Evolutionary conservation across 345 rosid genomes (phyloP), one percentile per base, ranked within the genome.

Genomic region (Euphorbia peplus): DNA sequence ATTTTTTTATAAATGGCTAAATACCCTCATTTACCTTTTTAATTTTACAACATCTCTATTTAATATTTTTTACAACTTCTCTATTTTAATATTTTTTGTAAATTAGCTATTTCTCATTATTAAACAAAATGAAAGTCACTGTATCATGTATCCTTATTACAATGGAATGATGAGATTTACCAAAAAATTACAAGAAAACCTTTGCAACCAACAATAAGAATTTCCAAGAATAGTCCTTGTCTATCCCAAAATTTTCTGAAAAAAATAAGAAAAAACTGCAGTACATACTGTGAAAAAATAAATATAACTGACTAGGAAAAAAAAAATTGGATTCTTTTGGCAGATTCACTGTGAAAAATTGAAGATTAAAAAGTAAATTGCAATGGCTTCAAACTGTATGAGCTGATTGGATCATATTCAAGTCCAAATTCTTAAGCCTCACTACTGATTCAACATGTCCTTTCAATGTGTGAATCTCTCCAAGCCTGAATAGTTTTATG

Each of bases 391-490:
- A 93, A 74, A 91, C 88, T 1, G 95, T 89, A 63, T 89, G 91
- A 78, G 95, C 84, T 18, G 83, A 64, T 82, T 83, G 79, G 58
- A 89, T 85, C 76, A 72, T 65, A 51, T 77, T 80, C 70, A 80
- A 60, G 82, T 91, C 88, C 83, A 93, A 77, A 53, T 89, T 90
- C 76, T 91, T 93, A 26, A 91, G 97, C 74, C 90, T 88, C 16
- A 87, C 78, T 18, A 89, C 91, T 32, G 98, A 93, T 73, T 93
- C 95, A 10, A 89, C 80, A 66, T 91, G 95, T 63, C 97, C 96
- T 78, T 76, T 83, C 73, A 87, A 78, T 1, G 92, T 85, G 75
- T 95, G 89, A n/a, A 88, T 78, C 83, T 91, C 95, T 24, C 91
- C 90, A 5, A 91, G 84, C 79, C 99, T 91, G 88, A 67, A 78